Conservation (phyloP, 2,329 filamentous ascomycete genomes). For the Hymenoscyphus repandus region DNA sequence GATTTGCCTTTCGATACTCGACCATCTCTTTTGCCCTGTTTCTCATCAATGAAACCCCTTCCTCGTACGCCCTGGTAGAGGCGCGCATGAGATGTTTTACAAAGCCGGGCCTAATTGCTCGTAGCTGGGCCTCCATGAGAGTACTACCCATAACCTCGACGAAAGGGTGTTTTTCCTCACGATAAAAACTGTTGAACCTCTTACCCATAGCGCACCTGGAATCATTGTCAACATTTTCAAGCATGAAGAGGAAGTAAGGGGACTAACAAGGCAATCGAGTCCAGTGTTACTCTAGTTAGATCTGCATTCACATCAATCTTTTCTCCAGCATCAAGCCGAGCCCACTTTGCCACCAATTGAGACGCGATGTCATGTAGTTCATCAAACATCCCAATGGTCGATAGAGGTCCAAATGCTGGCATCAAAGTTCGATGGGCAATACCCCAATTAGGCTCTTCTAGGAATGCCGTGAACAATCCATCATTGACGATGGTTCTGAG, state of each 20-base stretch:
- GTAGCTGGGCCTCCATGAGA: slow-evolving; percentile 49
- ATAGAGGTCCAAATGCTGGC: slow-evolving; percentile 52
- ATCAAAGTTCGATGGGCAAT: slow-evolving; percentile 61
- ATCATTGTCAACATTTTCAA: background rate
- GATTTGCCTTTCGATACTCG: slow-evolving; percentile 48
- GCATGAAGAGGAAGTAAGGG: background rate
- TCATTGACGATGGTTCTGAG: slow-evolving; percentile 57
- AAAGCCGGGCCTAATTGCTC: slow-evolving; percentile 42
- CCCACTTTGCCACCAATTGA: slow-evolving; percentile 42
- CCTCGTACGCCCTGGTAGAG: background rate
- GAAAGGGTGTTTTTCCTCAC: slow-evolving; percentile 66
- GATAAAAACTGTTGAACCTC: slow-evolving; percentile 71
- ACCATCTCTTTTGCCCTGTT: background rate
- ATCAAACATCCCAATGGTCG: slow-evolving; percentile 61
- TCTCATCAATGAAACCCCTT: background rate
- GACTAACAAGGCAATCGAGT: slow-evolving; percentile 49
- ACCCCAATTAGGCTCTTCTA: slow-evolving; percentile 57
- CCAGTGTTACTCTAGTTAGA: slow-evolving; percentile 68
- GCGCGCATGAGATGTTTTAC: slow-evolving; percentile 30
- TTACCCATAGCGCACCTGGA: slow-evolving; percentile 6
- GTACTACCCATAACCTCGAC: slow-evolving; percentile 62
- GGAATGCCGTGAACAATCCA: slow-evolving; percentile 58
- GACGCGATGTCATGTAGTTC: slow-evolving; percentile 62
- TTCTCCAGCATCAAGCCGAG: slow-evolving; percentile 47
- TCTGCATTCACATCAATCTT: slow-evolving; percentile 59